Percentiles rank a stretch among this genome's conserved stretches.
These are phyloP conservation scores for Botryotinia convoluta DNA, from an alignment of 2,329 filamentous ascomycete species.

Conservation along the genomic window DNA sequence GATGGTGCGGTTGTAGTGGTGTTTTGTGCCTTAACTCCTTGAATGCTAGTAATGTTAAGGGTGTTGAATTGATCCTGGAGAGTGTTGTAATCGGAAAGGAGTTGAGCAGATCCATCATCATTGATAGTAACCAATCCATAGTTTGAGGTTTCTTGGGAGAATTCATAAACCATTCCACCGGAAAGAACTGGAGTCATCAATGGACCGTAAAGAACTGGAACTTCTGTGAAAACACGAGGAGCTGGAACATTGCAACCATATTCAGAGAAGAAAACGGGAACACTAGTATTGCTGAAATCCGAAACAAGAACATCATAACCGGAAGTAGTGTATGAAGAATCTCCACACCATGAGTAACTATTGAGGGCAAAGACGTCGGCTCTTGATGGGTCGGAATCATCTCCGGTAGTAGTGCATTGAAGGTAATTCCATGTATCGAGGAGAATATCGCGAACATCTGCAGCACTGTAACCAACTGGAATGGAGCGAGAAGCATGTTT, in stretches of 20 bases:
- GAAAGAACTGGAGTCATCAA: constrained; percentile 68
- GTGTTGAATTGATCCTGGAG: constrained; percentile 73
- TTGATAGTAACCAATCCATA: constrained; percentile 64
- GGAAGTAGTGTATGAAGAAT: constrained; percentile 60
- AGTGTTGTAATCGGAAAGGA: constrained; percentile 67
- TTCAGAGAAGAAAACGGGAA: constrained; percentile 81
- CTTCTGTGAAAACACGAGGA: constrained; percentile 76
- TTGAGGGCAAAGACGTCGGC: constrained; percentile 78
- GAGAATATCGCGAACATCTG: constrained; percentile 71
- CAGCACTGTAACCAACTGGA: constrained; percentile 77
- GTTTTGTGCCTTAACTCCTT: constrained; percentile 58
- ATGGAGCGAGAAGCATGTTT: constrained; percentile 65
- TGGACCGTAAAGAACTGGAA: constrained; percentile 66
- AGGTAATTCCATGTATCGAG: constrained; percentile 75
- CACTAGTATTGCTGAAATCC: constrained; percentile 62
- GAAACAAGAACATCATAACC: constrained; percentile 62
- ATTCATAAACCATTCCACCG: constrained; percentile 81
- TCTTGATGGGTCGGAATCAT: constrained; percentile 58
- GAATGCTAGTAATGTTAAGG: constrained; percentile 67
- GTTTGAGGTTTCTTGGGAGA: constrained; percentile 66
- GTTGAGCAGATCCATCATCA: constrained; percentile 53
- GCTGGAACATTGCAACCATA: constrained; percentile 71
- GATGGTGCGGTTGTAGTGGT: constrained; percentile 55
- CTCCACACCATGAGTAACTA: constrained; percentile 70
- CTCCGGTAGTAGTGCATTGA: constrained; percentile 57